Percentiles rank a stretch among this genome's conserved stretches.
Evolutionary conservation across 257 asterid species (phyloP).

Genomic region (Fraxinus americana): DNA sequence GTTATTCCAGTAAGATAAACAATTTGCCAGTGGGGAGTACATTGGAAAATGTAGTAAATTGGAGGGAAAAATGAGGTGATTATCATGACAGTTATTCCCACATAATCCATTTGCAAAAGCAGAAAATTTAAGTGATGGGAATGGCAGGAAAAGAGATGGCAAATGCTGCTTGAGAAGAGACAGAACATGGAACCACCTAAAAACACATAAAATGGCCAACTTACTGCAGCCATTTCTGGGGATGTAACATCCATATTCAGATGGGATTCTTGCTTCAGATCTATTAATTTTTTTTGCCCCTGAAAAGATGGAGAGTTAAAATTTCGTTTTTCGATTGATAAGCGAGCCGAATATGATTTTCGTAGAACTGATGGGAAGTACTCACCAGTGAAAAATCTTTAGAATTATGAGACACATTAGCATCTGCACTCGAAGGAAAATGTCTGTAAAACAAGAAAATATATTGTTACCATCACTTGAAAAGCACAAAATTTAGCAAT

Average conservation of each 20-base stretch:
- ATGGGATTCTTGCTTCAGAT: conserved; percentile 55
- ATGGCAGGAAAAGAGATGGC: conserved; percentile 93
- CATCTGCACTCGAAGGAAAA: conserved; percentile 57
- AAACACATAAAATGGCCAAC: conserved; percentile 90
- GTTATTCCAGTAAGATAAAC: conserved; percentile 72
- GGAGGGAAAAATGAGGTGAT: conserved; percentile 98
- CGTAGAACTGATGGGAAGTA: neutral
- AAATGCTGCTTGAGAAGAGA: conserved; percentile 80
- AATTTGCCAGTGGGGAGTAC: conserved; percentile 82
- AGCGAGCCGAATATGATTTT: no score
- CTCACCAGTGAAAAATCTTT: conserved; percentile 60
- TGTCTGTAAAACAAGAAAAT: conserved; percentile 46
- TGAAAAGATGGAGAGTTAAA: conserved; percentile 28
- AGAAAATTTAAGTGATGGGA: conserved; percentile 53
- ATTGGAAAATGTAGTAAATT: conserved; percentile 89
- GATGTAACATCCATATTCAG: conserved; percentile 34
- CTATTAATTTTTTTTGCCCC: conserved; percentile 55
- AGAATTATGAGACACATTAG: conserved; percentile 54
- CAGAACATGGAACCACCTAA: conserved; percentile 85
- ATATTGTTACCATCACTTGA: no score
- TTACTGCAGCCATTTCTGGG: conserved; percentile 39
- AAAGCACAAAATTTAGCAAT: no score
- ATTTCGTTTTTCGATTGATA: neutral
- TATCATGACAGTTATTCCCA: conserved; percentile 89
- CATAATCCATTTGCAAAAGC: conserved; percentile 80